Conservation (phyloP, 176 grass and related monocot genomes). For the Echinochloa phyllopogon region DNA sequence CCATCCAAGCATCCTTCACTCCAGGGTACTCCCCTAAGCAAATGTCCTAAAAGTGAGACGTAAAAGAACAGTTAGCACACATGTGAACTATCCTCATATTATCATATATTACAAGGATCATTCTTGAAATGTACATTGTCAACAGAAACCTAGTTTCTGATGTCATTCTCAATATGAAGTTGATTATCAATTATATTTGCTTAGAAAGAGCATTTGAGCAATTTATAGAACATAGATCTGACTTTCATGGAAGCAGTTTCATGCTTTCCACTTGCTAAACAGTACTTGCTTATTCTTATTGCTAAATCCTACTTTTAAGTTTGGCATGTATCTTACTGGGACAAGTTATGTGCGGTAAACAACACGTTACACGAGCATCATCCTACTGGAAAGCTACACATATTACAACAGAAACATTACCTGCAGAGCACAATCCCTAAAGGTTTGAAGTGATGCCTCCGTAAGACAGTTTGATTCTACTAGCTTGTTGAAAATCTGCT, state of each 20-base stretch:
- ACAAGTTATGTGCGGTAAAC: background rate
- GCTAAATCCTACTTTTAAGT: background rate
- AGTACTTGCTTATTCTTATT: background rate
- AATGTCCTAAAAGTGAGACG: conserved; percentile 59
- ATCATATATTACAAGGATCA: background rate
- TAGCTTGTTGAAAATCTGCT: conserved; percentile 89
- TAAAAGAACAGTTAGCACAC: conserved; percentile 10
- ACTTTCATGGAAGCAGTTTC: conserved; percentile 16
- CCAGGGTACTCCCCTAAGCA: conserved; percentile 83
- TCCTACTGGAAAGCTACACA: background rate
- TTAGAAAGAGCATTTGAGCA: background rate
- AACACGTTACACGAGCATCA: background rate
- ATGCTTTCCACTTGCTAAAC: background rate
- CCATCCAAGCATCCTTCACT: conserved; percentile 95
- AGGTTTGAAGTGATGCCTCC: conserved; percentile 62
- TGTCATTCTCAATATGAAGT: background rate
- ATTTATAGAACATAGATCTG: conserved; percentile 5
- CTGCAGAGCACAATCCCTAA: conserved; percentile 85
- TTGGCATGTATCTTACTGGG: background rate
- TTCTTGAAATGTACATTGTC: conserved; percentile 5
- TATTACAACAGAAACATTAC: conserved; percentile 38
- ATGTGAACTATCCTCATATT: background rate
- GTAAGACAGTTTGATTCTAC: conserved; percentile 64
- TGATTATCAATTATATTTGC: background rate
- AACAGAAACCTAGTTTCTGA: conserved; percentile 19